Conservation (phyloP, 805 yeast species). For the Starmerella davenportii region DNA sequence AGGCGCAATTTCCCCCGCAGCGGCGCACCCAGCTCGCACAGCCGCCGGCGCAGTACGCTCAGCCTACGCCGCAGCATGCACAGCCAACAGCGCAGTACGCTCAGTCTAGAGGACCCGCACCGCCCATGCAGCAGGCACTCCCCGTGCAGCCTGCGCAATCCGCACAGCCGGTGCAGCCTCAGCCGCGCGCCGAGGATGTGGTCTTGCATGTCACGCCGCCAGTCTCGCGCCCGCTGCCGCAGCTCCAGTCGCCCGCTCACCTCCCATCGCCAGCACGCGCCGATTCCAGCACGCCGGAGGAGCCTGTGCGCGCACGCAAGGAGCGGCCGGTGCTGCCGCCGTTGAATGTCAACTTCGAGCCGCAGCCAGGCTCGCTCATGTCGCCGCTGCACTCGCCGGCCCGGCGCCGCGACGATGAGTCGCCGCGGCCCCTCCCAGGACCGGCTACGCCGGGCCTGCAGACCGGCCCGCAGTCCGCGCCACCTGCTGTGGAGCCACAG, state of each 20-base stretch:
- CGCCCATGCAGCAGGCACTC: background rate
- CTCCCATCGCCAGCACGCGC: no score
- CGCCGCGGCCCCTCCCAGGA: background rate
- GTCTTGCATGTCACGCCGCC: no score
- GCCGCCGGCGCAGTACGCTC: background rate
- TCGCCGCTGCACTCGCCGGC: background rate
- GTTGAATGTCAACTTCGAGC: background rate
- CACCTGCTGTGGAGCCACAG: background rate
- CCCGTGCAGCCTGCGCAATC: no score
- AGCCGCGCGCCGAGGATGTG: no score
- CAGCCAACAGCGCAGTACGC: background rate
- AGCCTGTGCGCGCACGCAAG: background rate
- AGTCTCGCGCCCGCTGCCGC: no score
- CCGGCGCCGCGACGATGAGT: background rate
- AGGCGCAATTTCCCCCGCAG: no score
- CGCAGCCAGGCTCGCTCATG: background rate
- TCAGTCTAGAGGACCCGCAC: background rate
- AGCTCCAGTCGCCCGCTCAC: no score
- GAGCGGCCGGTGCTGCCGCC: background rate
- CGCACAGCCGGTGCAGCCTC: no score
- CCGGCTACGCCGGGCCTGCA: background rate
- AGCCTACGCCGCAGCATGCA: background rate
- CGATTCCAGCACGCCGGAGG: no score
- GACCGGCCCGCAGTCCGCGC: constrained; percentile 1
- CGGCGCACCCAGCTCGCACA: background rate